Percentiles rank a stretch among this genome's conserved stretches.
Evolutionary conservation across 257 asterid species (phyloP).

Genomic region (Prunella vulgaris): DNA sequence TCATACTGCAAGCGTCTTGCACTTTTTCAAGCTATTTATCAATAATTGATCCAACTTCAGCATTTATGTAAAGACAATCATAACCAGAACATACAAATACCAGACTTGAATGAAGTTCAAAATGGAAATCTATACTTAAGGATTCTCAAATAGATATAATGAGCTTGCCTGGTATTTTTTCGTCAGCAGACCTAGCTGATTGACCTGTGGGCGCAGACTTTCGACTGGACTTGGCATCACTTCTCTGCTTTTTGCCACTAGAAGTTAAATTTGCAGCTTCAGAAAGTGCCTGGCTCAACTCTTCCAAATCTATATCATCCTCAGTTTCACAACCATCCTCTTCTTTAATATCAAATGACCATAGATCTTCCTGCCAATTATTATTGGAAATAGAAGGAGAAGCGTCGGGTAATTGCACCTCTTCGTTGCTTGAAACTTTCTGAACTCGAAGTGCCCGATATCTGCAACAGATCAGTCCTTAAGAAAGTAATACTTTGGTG

Average conservation of each 20-base stretch:
- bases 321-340: conserved; percentile 38
- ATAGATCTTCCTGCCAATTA: conserved; percentile 42
- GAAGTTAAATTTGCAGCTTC: conserved; percentile 54
- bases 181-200: conserved; percentile 39
- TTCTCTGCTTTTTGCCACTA: conserved; percentile 36
- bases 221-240: conserved; percentile 24
- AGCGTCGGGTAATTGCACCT: conserved; percentile 24
- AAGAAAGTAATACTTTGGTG: conserved; percentile 3
- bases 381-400: conserved; percentile 36
- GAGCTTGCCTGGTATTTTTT: conserved; percentile 50
- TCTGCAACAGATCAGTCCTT: conserved; percentile 32
- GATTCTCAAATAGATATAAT: not conserved
- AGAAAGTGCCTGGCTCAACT: conserved; percentile 66
- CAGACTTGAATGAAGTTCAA: not conserved
- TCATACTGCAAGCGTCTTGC: not conserved
- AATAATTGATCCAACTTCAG: not conserved
- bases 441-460: conserved; percentile 88
- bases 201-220: conserved; percentile 27
- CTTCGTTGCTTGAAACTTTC: conserved; percentile 38
- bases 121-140: not conserved
- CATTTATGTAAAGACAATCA: not conserved
- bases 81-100: not conserved
- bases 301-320: conserved; percentile 64
- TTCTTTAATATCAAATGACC: conserved; percentile 40
- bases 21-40: not conserved